Conservation (phyloP, 2,329 filamentous ascomycete species). For the Penicillium sumatraense region DNA sequence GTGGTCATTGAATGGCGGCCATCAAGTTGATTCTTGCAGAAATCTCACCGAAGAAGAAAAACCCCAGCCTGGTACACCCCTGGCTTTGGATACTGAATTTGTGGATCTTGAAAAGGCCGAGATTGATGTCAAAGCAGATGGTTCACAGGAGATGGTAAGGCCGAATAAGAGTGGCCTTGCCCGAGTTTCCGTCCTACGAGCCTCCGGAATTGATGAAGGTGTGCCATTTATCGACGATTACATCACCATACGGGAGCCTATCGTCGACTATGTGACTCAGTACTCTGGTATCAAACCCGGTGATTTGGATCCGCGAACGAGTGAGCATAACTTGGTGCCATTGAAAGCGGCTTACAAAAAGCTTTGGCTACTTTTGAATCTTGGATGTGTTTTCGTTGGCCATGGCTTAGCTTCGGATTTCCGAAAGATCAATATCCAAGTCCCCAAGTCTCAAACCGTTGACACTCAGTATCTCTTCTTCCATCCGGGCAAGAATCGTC, state of each 20-base stretch:
- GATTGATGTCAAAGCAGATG: constrained; percentile 94
- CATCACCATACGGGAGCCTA: constrained; percentile 84
- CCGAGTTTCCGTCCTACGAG: constrained; percentile 88
- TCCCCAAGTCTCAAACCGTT: constrained; percentile 86
- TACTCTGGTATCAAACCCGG: constrained; percentile 89
- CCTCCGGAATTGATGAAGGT: constrained; percentile 75
- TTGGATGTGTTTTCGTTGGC: constrained; percentile 91
- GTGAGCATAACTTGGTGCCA: constrained; percentile 79
- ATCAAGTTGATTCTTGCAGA: constrained; percentile 43
- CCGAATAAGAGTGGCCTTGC: constrained; percentile 90
- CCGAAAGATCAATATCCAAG: constrained; percentile 96
- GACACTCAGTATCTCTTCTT: constrained; percentile 94
- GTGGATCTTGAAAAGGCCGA: constrained; percentile 91
- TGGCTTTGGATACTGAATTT: constrained; percentile 95
- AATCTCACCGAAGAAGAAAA: constrained; percentile 60
- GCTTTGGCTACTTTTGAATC: constrained; percentile 92
- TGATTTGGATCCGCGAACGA: constrained; percentile 79
- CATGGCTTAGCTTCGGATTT: constrained; percentile 95
- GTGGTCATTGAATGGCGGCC: constrained; percentile 56
- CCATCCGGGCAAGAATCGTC: constrained; percentile 78
- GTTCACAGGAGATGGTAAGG: constrained; percentile 86
- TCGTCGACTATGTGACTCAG: constrained; percentile 93
- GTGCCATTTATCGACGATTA: constrained; percentile 96
- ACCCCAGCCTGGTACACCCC: constrained; percentile 72
- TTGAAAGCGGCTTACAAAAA: constrained; percentile 97